Percentiles rank a stretch among this genome's conserved stretches.
Evolutionary conservation across 179 eudicot genomes (phyloP).

Genomic region (Spinacia oleracea): DNA sequence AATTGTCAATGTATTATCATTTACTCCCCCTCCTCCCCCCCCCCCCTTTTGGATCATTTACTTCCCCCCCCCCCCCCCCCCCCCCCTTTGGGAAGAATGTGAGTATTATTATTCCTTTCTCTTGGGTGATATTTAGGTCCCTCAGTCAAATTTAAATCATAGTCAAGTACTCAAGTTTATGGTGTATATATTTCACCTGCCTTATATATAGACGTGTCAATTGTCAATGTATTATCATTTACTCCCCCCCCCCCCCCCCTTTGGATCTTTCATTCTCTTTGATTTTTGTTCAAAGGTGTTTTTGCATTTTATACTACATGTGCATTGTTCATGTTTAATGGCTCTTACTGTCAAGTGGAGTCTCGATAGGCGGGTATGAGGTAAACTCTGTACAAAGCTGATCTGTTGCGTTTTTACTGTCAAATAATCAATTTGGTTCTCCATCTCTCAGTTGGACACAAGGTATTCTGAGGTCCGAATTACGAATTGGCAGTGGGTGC

Average conservation of each 20-base stretch:
- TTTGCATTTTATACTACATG: neutral
- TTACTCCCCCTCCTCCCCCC: too few relatives aligned
- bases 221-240: neutral
- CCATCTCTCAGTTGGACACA: neutral
- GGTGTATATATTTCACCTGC: neutral
- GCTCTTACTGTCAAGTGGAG: slow-evolving; percentile 4
- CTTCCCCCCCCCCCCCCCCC: too few relatives aligned
- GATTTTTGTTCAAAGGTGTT: neutral
- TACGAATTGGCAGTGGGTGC: neutral
- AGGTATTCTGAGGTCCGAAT: neutral
- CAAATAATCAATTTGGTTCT: neutral
- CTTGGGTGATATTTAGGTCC: slow-evolving; percentile 5
- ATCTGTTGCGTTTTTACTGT: neutral
- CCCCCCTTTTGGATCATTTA: too few relatives aligned
- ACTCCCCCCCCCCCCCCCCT: neutral
- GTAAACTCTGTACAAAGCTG: neutral
- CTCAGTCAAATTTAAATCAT: neutral
- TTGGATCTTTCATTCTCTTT: neutral
- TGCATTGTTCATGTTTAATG: neutral
- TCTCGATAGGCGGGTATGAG: neutral
- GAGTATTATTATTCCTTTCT: slow-evolving; percentile 35
- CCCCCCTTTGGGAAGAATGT: slow-evolving; percentile 99
- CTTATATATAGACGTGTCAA: neutral
- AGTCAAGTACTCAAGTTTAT: neutral
- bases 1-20: neutral